Evolutionary conservation across 371 early-diverging fungal species (phyloP).

Genomic region (Rhizopus microsporus): DNA sequence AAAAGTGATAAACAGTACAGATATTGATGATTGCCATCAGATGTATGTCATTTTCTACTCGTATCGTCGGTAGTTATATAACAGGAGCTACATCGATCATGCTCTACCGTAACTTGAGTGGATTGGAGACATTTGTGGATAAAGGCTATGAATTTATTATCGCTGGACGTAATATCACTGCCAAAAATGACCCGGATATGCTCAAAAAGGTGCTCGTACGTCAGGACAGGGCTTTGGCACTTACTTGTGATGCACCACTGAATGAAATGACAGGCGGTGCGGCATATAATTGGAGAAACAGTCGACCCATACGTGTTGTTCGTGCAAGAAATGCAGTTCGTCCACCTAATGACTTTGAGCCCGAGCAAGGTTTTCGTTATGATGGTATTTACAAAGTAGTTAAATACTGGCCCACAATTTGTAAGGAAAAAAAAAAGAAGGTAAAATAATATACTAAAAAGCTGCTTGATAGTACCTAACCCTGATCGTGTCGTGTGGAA

Average conservation of each 20-base stretch:
- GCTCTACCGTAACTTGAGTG: constrained; percentile 48
- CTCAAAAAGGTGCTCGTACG: constrained; percentile 38
- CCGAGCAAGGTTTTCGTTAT: constrained; percentile 55
- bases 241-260: constrained; percentile 55
- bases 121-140: constrained; percentile 52
- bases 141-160: constrained; percentile 57
- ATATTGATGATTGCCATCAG: constrained; percentile 10
- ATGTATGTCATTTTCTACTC: constrained; percentile 46
- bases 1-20: not conserved
- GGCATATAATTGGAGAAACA: constrained; percentile 59
- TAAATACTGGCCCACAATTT: constrained; percentile 61
- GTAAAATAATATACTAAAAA: not conserved
- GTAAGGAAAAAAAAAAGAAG: constrained; percentile 15
- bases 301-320: constrained; percentile 59
- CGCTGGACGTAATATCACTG: constrained; percentile 59
- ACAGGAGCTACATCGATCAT: constrained; percentile 57
- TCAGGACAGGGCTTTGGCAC: constrained; percentile 56
- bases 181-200: constrained; percentile 17
- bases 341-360: constrained; percentile 48
- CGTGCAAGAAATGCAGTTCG: constrained; percentile 37
- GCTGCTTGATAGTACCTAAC: constrained; percentile 4
- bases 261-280: constrained; percentile 37
- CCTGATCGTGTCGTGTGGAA: constrained; percentile 48
- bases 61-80: constrained; percentile 47
- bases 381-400: constrained; percentile 71